Conservation (phyloP, 1,284 basidiomycete species). For the Tilletia indica region DNA sequence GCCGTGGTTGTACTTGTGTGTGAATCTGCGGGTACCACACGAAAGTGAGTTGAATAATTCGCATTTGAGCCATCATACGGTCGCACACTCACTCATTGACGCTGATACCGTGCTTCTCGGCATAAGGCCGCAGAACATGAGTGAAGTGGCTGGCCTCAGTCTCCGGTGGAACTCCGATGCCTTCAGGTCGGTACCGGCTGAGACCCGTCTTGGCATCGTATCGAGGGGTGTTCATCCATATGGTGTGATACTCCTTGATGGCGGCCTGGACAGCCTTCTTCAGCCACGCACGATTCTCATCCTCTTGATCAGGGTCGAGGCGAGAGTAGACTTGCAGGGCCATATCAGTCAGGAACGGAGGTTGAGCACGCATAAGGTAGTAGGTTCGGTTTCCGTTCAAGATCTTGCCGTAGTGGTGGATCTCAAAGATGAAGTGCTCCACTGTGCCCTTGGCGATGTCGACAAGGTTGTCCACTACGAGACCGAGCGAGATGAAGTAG, state of each 20-base stretch:
- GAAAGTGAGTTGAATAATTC: neutral
- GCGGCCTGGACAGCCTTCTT: constrained; percentile 92
- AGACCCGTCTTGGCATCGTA: constrained; percentile 90
- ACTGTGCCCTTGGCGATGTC: constrained; percentile 94
- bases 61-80: neutral
- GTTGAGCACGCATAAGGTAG: constrained; percentile 92
- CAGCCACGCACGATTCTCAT: constrained; percentile 81
- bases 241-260: constrained; percentile 96
- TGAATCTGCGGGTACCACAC: constrained; percentile 62
- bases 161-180: constrained; percentile 94
- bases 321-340: constrained; percentile 96
- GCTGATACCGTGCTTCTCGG: constrained; percentile 86
- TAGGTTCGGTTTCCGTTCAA: constrained; percentile 55
- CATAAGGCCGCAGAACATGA: constrained; percentile 91
- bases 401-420: constrained; percentile 88
- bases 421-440: constrained; percentile 98
- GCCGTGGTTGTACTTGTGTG: constrained; percentile 88
- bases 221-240: constrained; percentile 91
- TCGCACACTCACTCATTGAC: constrained; percentile 68
- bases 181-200: constrained; percentile 87
- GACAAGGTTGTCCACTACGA: constrained; percentile 89
- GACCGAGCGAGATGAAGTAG: constrained; percentile 88
- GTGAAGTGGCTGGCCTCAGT: constrained; percentile 98
- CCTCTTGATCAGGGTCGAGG: constrained; percentile 77
- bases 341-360: constrained; percentile 98